Evolutionary conservation across 345 rosid genomes (phyloP), one percentile per base, ranked within the genome.

Genomic region (Rhodomyrtus tomentosa): DNA sequence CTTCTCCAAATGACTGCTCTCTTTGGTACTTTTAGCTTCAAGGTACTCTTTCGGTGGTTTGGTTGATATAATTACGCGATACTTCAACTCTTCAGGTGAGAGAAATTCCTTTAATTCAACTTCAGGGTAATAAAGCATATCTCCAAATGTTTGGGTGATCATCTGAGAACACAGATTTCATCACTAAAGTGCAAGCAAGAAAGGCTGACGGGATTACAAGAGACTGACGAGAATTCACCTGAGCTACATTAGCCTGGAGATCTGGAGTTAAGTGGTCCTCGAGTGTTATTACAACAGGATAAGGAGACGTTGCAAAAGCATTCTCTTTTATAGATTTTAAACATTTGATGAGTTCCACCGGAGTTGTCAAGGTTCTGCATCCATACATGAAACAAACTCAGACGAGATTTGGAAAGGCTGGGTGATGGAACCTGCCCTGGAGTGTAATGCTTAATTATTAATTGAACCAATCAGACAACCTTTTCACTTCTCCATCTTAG

Each of bases 11-110:
- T 85, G 88, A 56, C 89, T 93, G 73, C 89, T 88, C 76, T 89
- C 93, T 83, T 89, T 86, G 5, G 7, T 79, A 14, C 87, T 88
- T 88, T 89, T 90, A 52, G 92, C 88, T 88, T 91, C 89, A 42
- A 91, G 95, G 88, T 94, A 95, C 86, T 97, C 98, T 85, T 93
- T 97, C 25, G 98, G 99, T 54, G 98, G 99, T 85, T 97, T 97
- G 24, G 99, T 97, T 86, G 99, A 97, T 90, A 97, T 90, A 84
- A 97, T 93, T 80, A 97, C 81, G 55, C 90, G 91, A 59, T 76
- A 91, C 92, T 91, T 97, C 89, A 97, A 79, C 4, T 88, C 91
- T 13, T 94, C 91, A 0, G 98, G 98, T 7, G 98, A 95, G 20
- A 98, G 98, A 83, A 97, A 94, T 58, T 97, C 95, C 88, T 92